A percentile compares a stretch with the other conserved stretches of the same genome.
Evolutionary conservation across 176 grass and related monocot genomes (phyloP).

Genomic region (Oryza punctata): DNA sequence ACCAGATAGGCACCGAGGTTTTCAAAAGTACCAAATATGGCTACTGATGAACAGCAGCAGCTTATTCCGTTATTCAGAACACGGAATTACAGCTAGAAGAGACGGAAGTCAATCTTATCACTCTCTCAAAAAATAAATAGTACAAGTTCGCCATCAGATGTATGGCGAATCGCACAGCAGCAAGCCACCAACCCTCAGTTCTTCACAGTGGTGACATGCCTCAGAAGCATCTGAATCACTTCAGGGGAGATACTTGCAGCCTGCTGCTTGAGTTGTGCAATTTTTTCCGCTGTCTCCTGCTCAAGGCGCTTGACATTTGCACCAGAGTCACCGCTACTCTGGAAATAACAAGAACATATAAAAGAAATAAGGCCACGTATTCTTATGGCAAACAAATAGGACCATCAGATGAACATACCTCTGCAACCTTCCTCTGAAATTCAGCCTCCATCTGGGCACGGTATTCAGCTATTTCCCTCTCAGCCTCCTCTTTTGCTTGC

Average conservation of each 20-base stretch:
- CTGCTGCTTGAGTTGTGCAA: conserved; percentile 58
- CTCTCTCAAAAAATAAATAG: conserved; percentile 37
- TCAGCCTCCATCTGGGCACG: conserved; percentile 77
- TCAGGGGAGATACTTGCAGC: conserved; percentile 58
- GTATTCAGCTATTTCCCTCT: conserved; percentile 75
- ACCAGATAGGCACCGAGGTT: not conserved
- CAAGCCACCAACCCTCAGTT: conserved; percentile 42
- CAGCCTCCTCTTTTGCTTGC: conserved; percentile 92
- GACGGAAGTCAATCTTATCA: conserved; percentile 27
- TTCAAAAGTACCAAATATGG: conserved; percentile 3
- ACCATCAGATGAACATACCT: conserved; percentile 49
- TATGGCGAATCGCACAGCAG: not conserved
- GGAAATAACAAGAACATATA: conserved; percentile 28
- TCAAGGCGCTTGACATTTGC: conserved; percentile 84
- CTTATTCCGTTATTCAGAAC: conserved; percentile 33
- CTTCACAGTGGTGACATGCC: conserved; percentile 80
- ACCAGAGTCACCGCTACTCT: conserved; percentile 82
- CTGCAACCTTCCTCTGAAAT: conserved; percentile 75
- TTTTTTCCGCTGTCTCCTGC: conserved; percentile 68
- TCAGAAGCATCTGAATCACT: conserved; percentile 85
- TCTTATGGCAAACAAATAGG: not conserved
- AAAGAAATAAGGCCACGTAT: not conserved
- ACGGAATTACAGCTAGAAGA: conserved; percentile 42
- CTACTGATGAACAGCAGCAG: conserved; percentile 9
- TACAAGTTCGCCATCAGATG: conserved; percentile 26